Evolutionary conservation across 345 rosid species (phyloP), one percentile per base, ranked within the genome.

Genomic region (Euphorbia pulcherrima): DNA sequence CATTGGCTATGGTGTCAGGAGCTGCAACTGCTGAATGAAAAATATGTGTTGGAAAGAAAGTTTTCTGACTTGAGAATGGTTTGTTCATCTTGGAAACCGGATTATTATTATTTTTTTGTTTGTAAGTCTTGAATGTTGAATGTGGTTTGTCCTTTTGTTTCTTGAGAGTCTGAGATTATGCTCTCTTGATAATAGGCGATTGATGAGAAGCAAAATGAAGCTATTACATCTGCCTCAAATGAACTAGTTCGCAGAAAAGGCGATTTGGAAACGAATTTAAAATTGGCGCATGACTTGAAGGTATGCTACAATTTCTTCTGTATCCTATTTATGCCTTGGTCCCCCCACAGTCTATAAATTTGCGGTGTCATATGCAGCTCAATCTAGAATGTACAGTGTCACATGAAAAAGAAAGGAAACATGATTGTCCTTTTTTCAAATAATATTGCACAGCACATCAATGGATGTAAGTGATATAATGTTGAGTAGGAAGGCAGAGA

Each of bases 1-100:
- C 61, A 1, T 60, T 73, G 60, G 26, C 52, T 68, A 51, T 79
- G 74, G 23, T 67, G 46, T 71, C 90, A 94, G 99, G 96, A 94
- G 76, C 68, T 94, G 86, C 93, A 89, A 80, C 73, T 86, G 73
- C 74, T 85, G 70, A 88, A 78, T 73, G 99, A 94, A 69, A 89
- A 88, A 74, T 88, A 79, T 78, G 80, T 82, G 3, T 69, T 87
- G 73, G 99, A 94, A 81, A 88, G 89, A 84, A 89, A 85, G 79
- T 80, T 88, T 67, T 83, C 99, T n/a, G 96, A 94, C 72, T 84
- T 94, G 59, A 80, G 96, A 74, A 84, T 89, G 96, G 99, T 93
- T 74, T 64, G 90, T 87, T 58, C 61, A 37, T 78, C 55, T 71
- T 74, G 47, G 63, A 65, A 44, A 29, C 41, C 2, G 10, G n/a